Base-by-base conservation (phyloP, 441 rosid species). In the Oxalis stricta region DNA sequence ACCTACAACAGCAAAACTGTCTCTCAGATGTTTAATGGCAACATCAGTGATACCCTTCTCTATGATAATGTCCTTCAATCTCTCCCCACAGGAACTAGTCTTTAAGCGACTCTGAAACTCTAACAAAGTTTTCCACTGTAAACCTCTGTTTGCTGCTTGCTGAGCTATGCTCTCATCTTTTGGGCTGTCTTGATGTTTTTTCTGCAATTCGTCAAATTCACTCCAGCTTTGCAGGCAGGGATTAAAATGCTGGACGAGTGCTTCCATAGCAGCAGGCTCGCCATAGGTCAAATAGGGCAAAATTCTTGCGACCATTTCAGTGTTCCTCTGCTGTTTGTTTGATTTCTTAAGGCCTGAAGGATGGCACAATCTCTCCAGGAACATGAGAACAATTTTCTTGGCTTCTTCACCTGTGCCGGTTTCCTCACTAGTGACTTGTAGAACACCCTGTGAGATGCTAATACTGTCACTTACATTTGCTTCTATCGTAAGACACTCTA, bases 261-360 rank as follows among this genome's bases (percentile, higher is more conserved):
- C 95, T 69, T 83, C 96, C 98, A 89, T 94, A 7, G 99, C 99
- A 62, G 92, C 95, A 60, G 98, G 87, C 71, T 94, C 98, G 66
- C 99, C 99, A 63, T 94, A 94, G 42, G 99, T 94, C 62, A 94
- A 73, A 65, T 86, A 89, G 3, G 99, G 99, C 68, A 94, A 76
- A 58, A 94, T 94, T 72, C 98, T 79, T 26, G 99, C 99, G 44
- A 94, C 99, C 98, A 89, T 94, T 71, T 89, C 98, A 11, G 98
- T 82, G 73, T 94, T 89, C 72, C 98, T 79, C 67, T 86, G 99
- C 57, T 89, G 99, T 58, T 94, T 94, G 71, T 78, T 94, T 18
- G 99, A 94, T 65, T 89, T 89, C 63, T 85, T 89, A 49, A 70
- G 71, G 38, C 89, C 94, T 40, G 77, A 72, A 38, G 99, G 96